Evolutionary conservation across 2,329 filamentous ascomycete species (phyloP).

Genomic region (Ascosphaera pollenicola): DNA sequence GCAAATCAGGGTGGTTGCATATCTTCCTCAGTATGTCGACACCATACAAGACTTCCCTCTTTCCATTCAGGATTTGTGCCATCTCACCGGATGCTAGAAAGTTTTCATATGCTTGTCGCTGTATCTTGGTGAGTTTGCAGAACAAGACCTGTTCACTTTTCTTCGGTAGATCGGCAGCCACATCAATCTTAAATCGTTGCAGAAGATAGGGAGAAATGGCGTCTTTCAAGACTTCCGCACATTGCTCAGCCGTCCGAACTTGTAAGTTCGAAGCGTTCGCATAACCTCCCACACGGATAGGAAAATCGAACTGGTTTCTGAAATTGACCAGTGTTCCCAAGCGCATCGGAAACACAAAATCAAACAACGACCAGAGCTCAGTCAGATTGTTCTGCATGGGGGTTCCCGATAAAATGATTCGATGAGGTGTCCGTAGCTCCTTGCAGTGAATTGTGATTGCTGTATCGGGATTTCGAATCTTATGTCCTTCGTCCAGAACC

Average conservation of each 20-base stretch:
- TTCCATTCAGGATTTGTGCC: slow-evolving; percentile 53
- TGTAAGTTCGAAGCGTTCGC: slow-evolving; percentile 87
- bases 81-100: slow-evolving; percentile 73
- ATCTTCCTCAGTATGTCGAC: slow-evolving; percentile 89
- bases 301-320: slow-evolving; percentile 75
- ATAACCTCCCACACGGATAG: slow-evolving; percentile 82
- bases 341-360: slow-evolving; percentile 94
- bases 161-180: slow-evolving; percentile 78
- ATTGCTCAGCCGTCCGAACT: slow-evolving; percentile 84
- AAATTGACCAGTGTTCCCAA: slow-evolving; percentile 83
- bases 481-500: slow-evolving; percentile 90
- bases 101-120: slow-evolving; percentile 57
- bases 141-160: slow-evolving; percentile 95
- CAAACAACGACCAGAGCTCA: slow-evolving; percentile 92
- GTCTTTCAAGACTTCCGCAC: slow-evolving; percentile 81
- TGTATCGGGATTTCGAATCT: slow-evolving; percentile 91
- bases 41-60: slow-evolving; percentile 62
- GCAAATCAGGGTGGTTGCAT: slow-evolving; percentile 87
- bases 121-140: slow-evolving; percentile 66
- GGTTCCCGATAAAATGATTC: slow-evolving; percentile 84
- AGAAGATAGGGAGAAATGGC: slow-evolving; percentile 83
- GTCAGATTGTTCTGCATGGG: slow-evolving; percentile 95
- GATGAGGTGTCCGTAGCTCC: slow-evolving; percentile 69
- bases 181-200: slow-evolving; percentile 80
- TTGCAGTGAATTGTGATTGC: slow-evolving; percentile 92